Evolutionary conservation across 2,329 filamentous ascomycete genomes (phyloP).

Genomic region (Bisporella sp.): DNA sequence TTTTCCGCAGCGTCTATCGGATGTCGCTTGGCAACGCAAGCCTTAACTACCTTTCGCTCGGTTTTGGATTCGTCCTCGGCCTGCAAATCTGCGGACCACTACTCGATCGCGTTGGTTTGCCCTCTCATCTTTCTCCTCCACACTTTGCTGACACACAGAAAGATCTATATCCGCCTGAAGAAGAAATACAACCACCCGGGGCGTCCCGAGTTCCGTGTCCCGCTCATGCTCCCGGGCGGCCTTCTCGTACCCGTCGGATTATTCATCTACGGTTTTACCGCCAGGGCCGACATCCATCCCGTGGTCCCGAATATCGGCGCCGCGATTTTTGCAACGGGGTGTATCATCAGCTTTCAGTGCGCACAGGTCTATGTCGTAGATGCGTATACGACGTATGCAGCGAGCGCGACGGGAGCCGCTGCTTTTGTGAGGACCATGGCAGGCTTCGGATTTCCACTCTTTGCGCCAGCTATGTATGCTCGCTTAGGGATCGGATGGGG

Average conservation of each 20-base stretch:
- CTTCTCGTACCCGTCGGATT: constrained; percentile 47
- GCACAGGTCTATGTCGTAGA: constrained; percentile 39
- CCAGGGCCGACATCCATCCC: constrained; percentile 24
- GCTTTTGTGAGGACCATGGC: constrained; percentile 1
- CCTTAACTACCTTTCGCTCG: constrained; percentile 42
- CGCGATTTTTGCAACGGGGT: constrained; percentile 22
- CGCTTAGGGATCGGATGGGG: constrained; percentile 38
- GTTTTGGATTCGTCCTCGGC: constrained; percentile 36
- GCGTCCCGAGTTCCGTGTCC: constrained; percentile 52
- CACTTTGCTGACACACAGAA: constrained; percentile 41
- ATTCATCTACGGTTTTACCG: constrained; percentile 49
- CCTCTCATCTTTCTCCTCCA: constrained; percentile 38
- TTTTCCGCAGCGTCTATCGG: constrained; percentile 49
- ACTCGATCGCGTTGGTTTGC: constrained; percentile 45
- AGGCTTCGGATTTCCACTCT: constrained; percentile 35
- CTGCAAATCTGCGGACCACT: constrained; percentile 11
- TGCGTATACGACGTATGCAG: constrained; percentile 30
- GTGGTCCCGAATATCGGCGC: neutral
- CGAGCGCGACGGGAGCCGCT: constrained; percentile 32
- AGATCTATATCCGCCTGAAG: constrained; percentile 15
- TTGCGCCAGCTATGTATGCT: constrained; percentile 12
- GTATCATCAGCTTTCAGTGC: constrained; percentile 32
- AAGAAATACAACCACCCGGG: constrained; percentile 13
- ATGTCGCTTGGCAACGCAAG: constrained; percentile 48
- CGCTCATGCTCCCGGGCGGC: constrained; percentile 45